Percentiles rank a stretch among this genome's conserved stretches.
Evolutionary conservation across 163 green algal genomes (phyloP).

Genomic region (Picocystis sp.): DNA sequence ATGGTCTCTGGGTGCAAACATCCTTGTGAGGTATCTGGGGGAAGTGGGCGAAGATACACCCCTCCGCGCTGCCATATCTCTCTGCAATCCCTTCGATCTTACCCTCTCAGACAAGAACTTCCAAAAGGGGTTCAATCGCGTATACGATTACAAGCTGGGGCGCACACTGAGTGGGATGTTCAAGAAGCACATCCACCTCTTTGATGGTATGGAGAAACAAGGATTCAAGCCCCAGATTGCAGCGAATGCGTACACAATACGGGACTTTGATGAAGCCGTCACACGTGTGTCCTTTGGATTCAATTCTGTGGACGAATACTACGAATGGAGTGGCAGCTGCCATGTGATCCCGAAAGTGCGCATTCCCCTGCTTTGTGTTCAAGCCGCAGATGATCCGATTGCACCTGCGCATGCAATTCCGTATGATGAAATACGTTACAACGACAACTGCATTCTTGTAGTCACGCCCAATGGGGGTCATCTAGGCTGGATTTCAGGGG

Average conservation of each 20-base stretch:
- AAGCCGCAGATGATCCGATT: slow-evolving; percentile 86
- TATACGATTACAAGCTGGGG: slow-evolving; percentile 19
- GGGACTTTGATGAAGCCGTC: slow-evolving; percentile 84
- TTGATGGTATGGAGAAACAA: slow-evolving; percentile 9
- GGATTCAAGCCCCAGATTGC: slow-evolving; percentile 15
- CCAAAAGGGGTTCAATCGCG: slow-evolving; percentile 23
- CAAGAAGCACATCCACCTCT: slow-evolving; percentile 8
- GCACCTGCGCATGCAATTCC: slow-evolving; percentile 50
- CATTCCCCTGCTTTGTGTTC: slow-evolving; percentile 44
- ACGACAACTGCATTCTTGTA: slow-evolving; percentile 63
- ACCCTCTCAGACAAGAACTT: slow-evolving; percentile 21
- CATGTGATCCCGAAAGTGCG: slow-evolving; percentile 24
- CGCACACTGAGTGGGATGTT: slow-evolving; percentile 10
- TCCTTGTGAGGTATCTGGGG: slow-evolving; percentile 76
- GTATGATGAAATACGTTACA: slow-evolving; percentile 40
- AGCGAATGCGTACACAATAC: slow-evolving; percentile 39
- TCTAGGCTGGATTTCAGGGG: slow-evolving; percentile 60
- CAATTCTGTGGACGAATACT: slow-evolving; percentile 71
- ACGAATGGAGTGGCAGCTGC: slow-evolving; percentile 36
- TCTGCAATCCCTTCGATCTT: slow-evolving; percentile 94
- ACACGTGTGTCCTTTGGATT: slow-evolving; percentile 74
- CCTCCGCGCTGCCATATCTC: slow-evolving; percentile 52
- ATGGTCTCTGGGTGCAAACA: slow-evolving; percentile 88
- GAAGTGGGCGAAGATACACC: slow-evolving; percentile 39
- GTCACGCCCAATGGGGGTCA: slow-evolving; percentile 63